Conservation (phyloP, 2,329 filamentous ascomycete species). For the Thelonectria rubi region DNA sequence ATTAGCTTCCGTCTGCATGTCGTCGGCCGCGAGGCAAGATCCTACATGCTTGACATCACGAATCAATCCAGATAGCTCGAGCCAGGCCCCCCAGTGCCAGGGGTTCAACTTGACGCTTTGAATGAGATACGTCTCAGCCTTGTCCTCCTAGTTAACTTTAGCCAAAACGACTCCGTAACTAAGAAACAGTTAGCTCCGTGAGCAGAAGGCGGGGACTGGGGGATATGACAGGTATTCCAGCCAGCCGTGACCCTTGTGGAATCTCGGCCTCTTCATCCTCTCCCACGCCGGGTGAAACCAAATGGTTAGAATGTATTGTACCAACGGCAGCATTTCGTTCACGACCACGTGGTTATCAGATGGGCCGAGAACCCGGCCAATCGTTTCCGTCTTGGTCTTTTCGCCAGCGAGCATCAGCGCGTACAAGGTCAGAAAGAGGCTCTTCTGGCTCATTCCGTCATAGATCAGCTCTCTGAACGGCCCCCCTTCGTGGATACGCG, state of each 20-base stretch:
- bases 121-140: not conserved
- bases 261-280: not conserved
- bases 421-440: conserved; percentile 1
- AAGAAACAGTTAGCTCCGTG: not conserved
- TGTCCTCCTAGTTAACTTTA: not conserved
- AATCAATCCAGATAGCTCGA: not conserved
- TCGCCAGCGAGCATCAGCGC: conserved; percentile 3
- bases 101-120: conserved; percentile 1
- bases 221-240: not conserved
- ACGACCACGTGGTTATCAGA: not conserved
- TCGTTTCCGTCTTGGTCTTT: conserved; percentile 5
- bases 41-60: not conserved
- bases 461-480: not conserved
- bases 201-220: not conserved
- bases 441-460: conserved; percentile 1
- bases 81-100: conserved; percentile 10
- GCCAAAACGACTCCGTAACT: conserved; percentile 5
- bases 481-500: too few relatives aligned
- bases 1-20: not conserved
- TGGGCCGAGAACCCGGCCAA: conserved; percentile 1
- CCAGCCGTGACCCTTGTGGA: not conserved
- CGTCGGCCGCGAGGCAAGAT: not conserved
- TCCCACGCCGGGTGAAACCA: not conserved
- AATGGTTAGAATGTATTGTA: not conserved
- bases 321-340: not conserved